Evolutionary conservation across 805 yeast genomes (phyloP).

Genomic region (Metschnikowia anglica): DNA sequence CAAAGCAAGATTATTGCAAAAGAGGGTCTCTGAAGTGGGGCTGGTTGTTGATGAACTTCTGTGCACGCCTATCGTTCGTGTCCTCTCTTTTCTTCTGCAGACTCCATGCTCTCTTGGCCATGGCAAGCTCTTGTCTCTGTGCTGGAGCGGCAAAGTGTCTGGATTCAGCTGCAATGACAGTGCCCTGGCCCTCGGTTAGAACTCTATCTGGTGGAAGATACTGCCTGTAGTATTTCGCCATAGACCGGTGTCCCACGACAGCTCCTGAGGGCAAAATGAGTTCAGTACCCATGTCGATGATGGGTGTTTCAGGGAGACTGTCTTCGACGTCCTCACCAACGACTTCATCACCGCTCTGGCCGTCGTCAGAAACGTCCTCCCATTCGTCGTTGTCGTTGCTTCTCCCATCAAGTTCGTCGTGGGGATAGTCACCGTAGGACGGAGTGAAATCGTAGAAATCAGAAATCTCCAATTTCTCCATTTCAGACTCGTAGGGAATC

Average conservation of each 20-base stretch:
- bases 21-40: slow-evolving; percentile 56
- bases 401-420: slow-evolving; percentile 8
- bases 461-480: slow-evolving; percentile 72
- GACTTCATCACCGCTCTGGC: slow-evolving; percentile 18
- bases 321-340: slow-evolving; percentile 27
- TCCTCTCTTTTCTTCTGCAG: slow-evolving; percentile 52
- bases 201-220: slow-evolving; percentile 44
- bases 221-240: slow-evolving; percentile 45
- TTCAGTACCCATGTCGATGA: slow-evolving; percentile 37
- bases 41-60: slow-evolving; percentile 76
- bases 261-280: slow-evolving; percentile 43
- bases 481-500: slow-evolving; percentile 81
- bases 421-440: slow-evolving; percentile 43
- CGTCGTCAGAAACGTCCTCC: slow-evolving; percentile 40
- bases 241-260: slow-evolving; percentile 43
- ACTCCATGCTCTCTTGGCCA: slow-evolving; percentile 59
- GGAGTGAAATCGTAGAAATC: slow-evolving; percentile 83
- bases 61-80: slow-evolving; percentile 55
- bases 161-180: slow-evolving; percentile 50
- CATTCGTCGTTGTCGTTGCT: slow-evolving; percentile 28
- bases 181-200: slow-evolving; percentile 43
- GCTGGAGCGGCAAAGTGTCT: slow-evolving; percentile 46
- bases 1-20: slow-evolving; percentile 26
- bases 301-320: slow-evolving; percentile 32
- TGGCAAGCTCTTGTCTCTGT: slow-evolving; percentile 42